Evolutionary conservation across 805 yeast species (phyloP), one percentile per base, ranked within the genome.

Genomic region (Metschnikowia noctiluminum): DNA sequence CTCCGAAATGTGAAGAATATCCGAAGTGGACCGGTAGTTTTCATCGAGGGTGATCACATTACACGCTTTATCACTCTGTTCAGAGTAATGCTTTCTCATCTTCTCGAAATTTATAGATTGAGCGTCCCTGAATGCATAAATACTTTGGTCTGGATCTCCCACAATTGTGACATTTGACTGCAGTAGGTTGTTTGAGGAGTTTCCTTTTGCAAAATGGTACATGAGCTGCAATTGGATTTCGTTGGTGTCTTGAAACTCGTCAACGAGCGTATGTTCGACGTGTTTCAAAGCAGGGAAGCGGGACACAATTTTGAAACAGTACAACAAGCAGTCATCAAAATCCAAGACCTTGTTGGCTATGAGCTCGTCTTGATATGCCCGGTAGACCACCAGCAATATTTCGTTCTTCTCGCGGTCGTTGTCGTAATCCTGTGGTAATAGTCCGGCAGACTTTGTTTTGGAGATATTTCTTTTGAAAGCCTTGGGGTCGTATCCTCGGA

Each of bases 91-190:
- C 0, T 55, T 46, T 37, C 68, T 64, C 87, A 89, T 81, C 12
- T 70, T 69, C 37, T 68, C 67, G 57, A 91, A 88, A 58, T 87
- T 90, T 14, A 72, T 68, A 1, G 85, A 73, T 34, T 82, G 81
- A 0, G 97, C 97, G 58, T 85, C 82, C 51, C 98, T 72, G 57
- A 92, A 92, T 0, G 85, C 89, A 63, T 94, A 92, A 21, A 92
- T 92, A 60, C 96, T 85, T 65, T 92, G 99, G 64, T 94, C 97
- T 0, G 97, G 96, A 62, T 92, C 99, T 1, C 99, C 99, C 2
- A 92, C 97, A 1, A 90, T 84, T 0, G 97, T 88, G 8, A 92
- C 77, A 49, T 84, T 84, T 51, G 81, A 62, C 35, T 71, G 73
- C 15, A 61, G 38, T 6, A 39, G 28, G 7, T 52, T 28, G 15